These are phyloP conservation scores for Orbilia javanica DNA, from an alignment of 2,329 filamentous ascomycete species.

Conservation along the genomic window DNA sequence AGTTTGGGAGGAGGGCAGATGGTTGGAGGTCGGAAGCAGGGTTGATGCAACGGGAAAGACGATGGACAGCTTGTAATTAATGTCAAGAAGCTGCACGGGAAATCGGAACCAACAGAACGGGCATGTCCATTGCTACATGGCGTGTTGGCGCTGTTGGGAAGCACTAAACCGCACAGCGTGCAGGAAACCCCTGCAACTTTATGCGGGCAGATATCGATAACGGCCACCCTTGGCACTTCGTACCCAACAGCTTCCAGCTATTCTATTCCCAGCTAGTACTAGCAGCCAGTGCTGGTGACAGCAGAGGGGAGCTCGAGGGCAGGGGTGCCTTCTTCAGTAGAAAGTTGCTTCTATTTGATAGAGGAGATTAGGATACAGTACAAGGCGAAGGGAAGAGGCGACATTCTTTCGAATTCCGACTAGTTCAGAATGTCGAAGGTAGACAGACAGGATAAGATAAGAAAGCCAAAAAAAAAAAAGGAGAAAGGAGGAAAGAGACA, in stretches of 20 bases:
- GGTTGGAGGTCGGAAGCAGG: background rate
- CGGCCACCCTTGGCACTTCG: conserved; percentile 11
- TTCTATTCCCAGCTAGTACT: conserved; percentile 10
- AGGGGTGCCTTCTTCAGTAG: background rate
- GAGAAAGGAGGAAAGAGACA: no score
- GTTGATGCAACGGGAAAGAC: conserved; percentile 8
- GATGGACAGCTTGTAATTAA: background rate
- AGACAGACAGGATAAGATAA: background rate
- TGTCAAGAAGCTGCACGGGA: background rate
- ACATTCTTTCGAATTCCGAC: background rate
- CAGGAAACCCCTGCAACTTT: conserved; percentile 6
- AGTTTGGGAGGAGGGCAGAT: background rate
- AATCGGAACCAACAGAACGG: conserved; percentile 1
- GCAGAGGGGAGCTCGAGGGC: background rate
- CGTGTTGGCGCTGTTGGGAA: conserved; percentile 31
- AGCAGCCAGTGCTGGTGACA: background rate
- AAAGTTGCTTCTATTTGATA: conserved; percentile 19
- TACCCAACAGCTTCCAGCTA: conserved; percentile 20
- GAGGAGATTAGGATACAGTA: conserved; percentile 38
- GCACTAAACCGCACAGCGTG: conserved; percentile 10
- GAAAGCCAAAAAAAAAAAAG: background rate
- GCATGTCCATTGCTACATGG: background rate
- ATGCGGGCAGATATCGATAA: conserved; percentile 53
- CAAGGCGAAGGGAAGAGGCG: conserved; percentile 1
- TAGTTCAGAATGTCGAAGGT: background rate